Evolutionary conservation across 2,329 filamentous ascomycete species (phyloP).

Genomic region (Huntiella savannae): DNA sequence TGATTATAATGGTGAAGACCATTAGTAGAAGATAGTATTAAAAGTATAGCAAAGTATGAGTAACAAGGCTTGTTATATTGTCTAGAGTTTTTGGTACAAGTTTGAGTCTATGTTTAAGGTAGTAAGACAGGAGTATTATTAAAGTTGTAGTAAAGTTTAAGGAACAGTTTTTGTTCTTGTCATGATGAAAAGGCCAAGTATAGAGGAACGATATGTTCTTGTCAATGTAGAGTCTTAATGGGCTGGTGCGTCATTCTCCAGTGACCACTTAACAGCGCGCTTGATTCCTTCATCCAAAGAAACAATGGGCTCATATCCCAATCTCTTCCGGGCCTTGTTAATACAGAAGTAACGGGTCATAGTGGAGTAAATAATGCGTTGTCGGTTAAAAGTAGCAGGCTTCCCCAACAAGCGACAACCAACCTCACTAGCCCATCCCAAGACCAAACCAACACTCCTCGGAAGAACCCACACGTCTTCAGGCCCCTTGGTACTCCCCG

Average conservation of each 20-base stretch:
- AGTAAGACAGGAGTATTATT: neutral
- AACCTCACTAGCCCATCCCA: slow-evolving; percentile 36
- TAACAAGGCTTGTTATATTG: neutral
- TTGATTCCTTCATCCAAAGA: slow-evolving; percentile 44
- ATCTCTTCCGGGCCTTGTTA: slow-evolving; percentile 48
- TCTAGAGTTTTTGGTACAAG: neutral
- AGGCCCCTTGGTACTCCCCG: slow-evolving; percentile 32
- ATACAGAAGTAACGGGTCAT: slow-evolving; percentile 68
- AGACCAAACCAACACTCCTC: slow-evolving; percentile 28
- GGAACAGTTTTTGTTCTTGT: no score
- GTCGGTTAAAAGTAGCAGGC: slow-evolving; percentile 37
- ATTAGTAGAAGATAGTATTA: neutral
- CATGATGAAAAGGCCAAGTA: no score
- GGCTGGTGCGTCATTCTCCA: slow-evolving; percentile 22
- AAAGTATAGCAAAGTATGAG: slow-evolving; percentile 1
- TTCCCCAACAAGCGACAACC: slow-evolving; percentile 29
- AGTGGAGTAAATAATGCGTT: slow-evolving; percentile 45
- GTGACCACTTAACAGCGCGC: slow-evolving; percentile 33
- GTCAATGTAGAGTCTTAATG: neutral
- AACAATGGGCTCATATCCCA: slow-evolving; percentile 52
- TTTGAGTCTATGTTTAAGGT: neutral
- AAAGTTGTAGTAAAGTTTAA: neutral
- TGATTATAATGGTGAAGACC: no score
- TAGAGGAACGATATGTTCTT: no score
- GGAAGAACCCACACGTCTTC: slow-evolving; percentile 36